Conservation (phyloP, 768 basidiomycete genomes). For the Roridomyces roridus region DNA sequence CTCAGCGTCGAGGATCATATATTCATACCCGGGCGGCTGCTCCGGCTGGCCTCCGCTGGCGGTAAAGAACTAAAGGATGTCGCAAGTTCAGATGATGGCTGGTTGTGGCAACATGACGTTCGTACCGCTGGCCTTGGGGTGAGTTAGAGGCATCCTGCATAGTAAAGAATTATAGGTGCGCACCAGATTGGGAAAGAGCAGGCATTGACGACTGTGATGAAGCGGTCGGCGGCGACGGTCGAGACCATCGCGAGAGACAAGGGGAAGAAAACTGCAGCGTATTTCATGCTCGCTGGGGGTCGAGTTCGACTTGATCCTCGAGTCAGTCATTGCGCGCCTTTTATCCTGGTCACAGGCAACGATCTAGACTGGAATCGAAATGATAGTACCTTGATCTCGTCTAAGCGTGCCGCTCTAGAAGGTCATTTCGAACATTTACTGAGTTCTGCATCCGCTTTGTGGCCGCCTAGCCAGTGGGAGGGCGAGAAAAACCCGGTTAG, state of each 20-base stretch:
- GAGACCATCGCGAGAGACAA: conserved; percentile 4
- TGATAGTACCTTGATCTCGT: neutral
- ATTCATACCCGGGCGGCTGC: conserved; percentile 4
- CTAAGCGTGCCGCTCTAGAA: neutral
- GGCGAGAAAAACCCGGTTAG: neutral
- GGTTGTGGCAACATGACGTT: too few relatives aligned
- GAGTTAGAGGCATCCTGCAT: too few relatives aligned
- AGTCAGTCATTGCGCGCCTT: neutral
- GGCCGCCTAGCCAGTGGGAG: neutral
- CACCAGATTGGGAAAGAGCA: conserved; percentile 11
- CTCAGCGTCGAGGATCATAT: neutral
- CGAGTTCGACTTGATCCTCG: neutral
- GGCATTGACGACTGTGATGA: conserved; percentile 8
- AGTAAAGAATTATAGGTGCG: too few relatives aligned
- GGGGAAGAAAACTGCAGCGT: neutral
- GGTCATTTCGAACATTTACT: too few relatives aligned
- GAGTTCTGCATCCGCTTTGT: too few relatives aligned
- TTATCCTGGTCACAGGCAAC: conserved; percentile 3
- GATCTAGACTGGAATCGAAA: neutral
- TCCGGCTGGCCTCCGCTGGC: conserved; percentile 3
- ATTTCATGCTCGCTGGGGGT: conserved; percentile 2
- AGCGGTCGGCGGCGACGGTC: conserved; percentile 2
- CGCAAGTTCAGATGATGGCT: neutral
- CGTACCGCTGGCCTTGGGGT: conserved; percentile 9
- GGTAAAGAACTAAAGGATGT: conserved; percentile 10